Conservation (phyloP, 2,329 filamentous ascomycete genomes). For the Aspergillus calidoustus region DNA sequence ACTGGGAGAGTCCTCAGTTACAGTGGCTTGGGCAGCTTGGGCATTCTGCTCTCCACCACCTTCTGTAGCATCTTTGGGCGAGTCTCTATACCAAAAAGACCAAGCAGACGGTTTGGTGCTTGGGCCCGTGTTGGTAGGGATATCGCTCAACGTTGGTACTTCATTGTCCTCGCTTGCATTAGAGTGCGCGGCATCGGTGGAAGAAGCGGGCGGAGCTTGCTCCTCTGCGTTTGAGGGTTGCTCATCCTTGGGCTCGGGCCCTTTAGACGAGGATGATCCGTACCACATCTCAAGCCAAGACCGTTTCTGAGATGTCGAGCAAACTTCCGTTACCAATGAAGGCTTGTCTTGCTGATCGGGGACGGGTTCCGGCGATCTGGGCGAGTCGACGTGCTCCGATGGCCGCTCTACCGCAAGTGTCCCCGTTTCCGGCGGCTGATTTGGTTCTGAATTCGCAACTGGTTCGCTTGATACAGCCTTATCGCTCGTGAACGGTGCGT, state of each 20-base stretch:
- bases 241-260: slow-evolving; percentile 27
- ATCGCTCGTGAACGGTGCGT: slow-evolving; percentile 28
- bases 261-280: slow-evolving; percentile 33
- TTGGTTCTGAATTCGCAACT: slow-evolving; percentile 20
- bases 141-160: slow-evolving; percentile 24
- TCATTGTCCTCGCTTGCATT: slow-evolving; percentile 24
- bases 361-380: slow-evolving; percentile 13
- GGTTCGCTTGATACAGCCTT: slow-evolving; percentile 17
- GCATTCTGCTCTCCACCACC: slow-evolving; percentile 29
- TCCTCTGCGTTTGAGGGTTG: slow-evolving; percentile 22
- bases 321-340: slow-evolving; percentile 19
- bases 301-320: slow-evolving; percentile 38
- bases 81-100: slow-evolving; percentile 48
- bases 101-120: slow-evolving; percentile 41
- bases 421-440: background rate
- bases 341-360: slow-evolving; percentile 19
- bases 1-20: slow-evolving; percentile 25
- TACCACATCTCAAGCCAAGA: slow-evolving; percentile 54
- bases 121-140: slow-evolving; percentile 28
- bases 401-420: slow-evolving; percentile 14
- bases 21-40: slow-evolving; percentile 31
- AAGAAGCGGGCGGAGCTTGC: slow-evolving; percentile 16
- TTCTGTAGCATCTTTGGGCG: slow-evolving; percentile 31
- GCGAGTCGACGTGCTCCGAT: slow-evolving; percentile 18
- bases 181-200: slow-evolving; percentile 8